Percentiles rank a stretch among this genome's conserved stretches.
phyloP scores from a whole-genome alignment of 768 basidiomycete genomes.

The Rubroboletus pulcherrimus region DNA sequence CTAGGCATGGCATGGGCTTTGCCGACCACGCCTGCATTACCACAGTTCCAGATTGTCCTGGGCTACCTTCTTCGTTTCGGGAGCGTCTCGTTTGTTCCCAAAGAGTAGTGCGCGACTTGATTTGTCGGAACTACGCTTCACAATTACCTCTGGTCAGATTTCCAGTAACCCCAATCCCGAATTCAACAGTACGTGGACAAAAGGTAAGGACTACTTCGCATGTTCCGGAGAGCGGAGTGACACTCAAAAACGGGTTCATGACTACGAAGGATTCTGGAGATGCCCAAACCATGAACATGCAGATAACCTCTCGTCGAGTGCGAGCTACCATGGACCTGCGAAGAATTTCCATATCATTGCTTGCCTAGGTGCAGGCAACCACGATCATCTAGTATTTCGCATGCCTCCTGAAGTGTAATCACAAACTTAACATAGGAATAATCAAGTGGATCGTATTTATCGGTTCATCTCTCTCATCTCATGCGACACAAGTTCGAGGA shows the following conservation, averaged over 20 bases:
- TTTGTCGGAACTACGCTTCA: constrained; percentile 8
- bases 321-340: not conserved
- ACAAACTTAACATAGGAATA: not conserved
- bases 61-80: constrained; percentile 1
- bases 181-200: not conserved
- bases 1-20: constrained; percentile 15
- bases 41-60: constrained; percentile 4
- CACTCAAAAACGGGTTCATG: not conserved
- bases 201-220: constrained; percentile 1
- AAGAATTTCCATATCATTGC: not conserved
- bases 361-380: no score
- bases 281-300: not conserved
- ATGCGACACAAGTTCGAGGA: not conserved
- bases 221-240: not conserved
- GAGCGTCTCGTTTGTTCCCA: constrained; percentile 14
- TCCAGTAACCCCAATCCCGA: not conserved
- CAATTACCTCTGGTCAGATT: constrained; percentile 5
- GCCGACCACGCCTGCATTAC: constrained; percentile 22
- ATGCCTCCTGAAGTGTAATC: not conserved
- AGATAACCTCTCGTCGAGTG: not conserved
- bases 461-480: not conserved
- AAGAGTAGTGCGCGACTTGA: constrained; percentile 7
- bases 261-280: not conserved
- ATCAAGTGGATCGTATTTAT: not conserved
- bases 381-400: not conserved